Evolutionary conservation across 176 grass and related monocot genomes (phyloP), one percentile per base, ranked within the genome.

Genomic region (Aechmea fasciata): DNA sequence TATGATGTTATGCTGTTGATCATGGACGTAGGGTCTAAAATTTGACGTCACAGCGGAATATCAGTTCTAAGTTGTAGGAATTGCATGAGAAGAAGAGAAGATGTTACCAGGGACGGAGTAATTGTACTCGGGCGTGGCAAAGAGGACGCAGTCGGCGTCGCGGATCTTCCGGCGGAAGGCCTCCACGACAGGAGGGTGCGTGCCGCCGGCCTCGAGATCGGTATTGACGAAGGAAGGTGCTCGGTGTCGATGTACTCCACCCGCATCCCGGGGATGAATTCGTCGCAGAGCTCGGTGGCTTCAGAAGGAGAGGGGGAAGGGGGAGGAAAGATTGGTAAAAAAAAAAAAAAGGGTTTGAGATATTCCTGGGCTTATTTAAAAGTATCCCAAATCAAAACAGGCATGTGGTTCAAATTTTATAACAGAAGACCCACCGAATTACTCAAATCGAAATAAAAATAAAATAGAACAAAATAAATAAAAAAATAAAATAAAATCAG

Each of bases 101-200:
- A 14, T 14, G 15, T n/a, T 72, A 96, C 91, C 84, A 6, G 85
- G 49, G 59, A 96, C 70, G 61, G 91, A 96, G 78, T 88, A 96
- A 68, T 96, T 96, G 85, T 91, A 79, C 76, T 96, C 91, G 0
- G 87, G 85, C 7, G 91, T 82, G 49, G 82, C 85, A 68, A 96
- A 96, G 33, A 96, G 85, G 77, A 91, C 73, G 80, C 81, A 74
- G 78, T 96, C 87, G 9, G 87, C 87, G 54, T 20, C 15, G 52
- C 29, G 28, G 71, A 96, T 77, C 20, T 77, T 85, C 13, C 71
- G 68, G 51, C 91, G 82, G 82, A 96, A 96, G 71, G 80, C 80
- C 82, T 96, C 80, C 47, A 91, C 87, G 53, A 78, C 67, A 52
- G 88, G 76, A 20, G 91, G 89, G 72, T 71, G 88, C 0, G 59